Evolutionary conservation across 257 asterid species (phyloP).

Genomic region (Craterostigma plantagineum): DNA sequence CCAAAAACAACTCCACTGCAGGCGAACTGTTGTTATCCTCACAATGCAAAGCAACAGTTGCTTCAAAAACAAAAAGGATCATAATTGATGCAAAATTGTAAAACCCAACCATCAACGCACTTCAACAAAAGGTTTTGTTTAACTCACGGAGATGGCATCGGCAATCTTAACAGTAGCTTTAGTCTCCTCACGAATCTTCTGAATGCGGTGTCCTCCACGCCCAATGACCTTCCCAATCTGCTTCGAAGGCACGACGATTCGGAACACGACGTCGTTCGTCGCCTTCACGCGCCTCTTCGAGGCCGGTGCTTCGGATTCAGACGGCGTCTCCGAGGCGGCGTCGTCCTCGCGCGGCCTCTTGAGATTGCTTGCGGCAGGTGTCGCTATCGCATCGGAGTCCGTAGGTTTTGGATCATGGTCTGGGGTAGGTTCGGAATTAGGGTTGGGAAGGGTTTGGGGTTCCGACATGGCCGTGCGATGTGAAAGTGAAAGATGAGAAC

Average conservation of each 20-base stretch:
- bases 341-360: conserved; percentile 68
- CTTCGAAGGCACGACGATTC: conserved; percentile 77
- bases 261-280: conserved; percentile 49
- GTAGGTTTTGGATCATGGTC: no score
- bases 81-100: no score
- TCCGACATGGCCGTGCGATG: no score
- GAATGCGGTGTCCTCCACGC: conserved; percentile 73
- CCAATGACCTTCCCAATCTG: conserved; percentile 98
- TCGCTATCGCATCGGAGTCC: no score
- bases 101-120: background rate
- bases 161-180: conserved; percentile 78
- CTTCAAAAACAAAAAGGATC: no score
- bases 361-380: conserved; percentile 9
- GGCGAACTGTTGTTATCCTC: no score
- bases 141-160: conserved; percentile 39
- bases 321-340: conserved; percentile 15
- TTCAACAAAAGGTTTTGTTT: background rate
- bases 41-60: no score
- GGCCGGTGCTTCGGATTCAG: conserved; percentile 32
- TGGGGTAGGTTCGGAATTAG: no score
- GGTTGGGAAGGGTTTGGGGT: no score
- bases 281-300: conserved; percentile 64
- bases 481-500: no score
- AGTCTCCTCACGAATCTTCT: conserved; percentile 82
- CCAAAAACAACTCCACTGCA: no score